phyloP scores from a whole-genome alignment of 352 stramenopile genomes.

The Phytophthora gonapodyides region DNA sequence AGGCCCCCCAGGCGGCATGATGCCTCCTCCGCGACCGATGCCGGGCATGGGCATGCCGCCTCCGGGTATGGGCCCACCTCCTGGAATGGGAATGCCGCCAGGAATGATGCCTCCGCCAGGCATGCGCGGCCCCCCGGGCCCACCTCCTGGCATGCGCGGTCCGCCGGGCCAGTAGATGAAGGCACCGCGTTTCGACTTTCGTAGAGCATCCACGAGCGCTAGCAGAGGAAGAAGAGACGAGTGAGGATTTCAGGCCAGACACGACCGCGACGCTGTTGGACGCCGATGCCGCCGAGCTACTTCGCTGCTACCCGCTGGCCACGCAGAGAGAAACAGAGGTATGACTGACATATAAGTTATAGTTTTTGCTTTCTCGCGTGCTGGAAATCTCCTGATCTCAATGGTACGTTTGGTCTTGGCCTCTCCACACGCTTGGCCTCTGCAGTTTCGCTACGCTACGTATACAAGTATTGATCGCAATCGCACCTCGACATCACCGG shows the following conservation, averaged over 20 bases:
- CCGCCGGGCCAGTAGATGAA: constrained; percentile 73
- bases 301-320: constrained; percentile 4
- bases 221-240: constrained; percentile 14
- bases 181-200: constrained; percentile 10
- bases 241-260: constrained; percentile 7
- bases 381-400: constrained; percentile 25
- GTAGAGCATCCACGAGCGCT: constrained; percentile 15
- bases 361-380: constrained; percentile 40
- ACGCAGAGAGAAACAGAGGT: constrained; percentile 36
- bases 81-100: constrained; percentile 83
- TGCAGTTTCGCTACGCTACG: constrained; percentile 22
- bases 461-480: constrained; percentile 12
- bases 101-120: constrained; percentile 79
- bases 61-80: constrained; percentile 73
- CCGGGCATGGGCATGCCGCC: constrained; percentile 62
- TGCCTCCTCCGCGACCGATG: constrained; percentile 66
- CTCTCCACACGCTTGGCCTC: constrained; percentile 1
- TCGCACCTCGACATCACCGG: background rate
- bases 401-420: constrained; percentile 35
- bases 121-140: constrained; percentile 63
- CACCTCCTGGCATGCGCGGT: constrained; percentile 66
- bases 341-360: constrained; percentile 50
- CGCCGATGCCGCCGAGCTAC: background rate
- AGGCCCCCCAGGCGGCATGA: constrained; percentile 60
- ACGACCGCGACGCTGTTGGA: constrained; percentile 1